Evolutionary conservation across 441 rosid genomes (phyloP), one percentile per base, ranked within the genome.

Genomic region (Manihot esculenta): DNA sequence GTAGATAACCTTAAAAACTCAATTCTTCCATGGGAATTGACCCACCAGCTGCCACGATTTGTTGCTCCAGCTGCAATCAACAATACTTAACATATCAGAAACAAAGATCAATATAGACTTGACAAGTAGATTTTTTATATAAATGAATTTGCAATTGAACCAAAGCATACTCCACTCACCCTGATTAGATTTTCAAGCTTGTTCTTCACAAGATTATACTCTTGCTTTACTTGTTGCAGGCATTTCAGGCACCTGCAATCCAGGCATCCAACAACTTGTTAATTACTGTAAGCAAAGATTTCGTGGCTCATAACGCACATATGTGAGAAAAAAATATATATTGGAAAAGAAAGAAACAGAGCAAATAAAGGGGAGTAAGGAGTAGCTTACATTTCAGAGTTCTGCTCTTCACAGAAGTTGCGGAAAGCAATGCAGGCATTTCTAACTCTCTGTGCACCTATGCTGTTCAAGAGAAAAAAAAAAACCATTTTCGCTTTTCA

Each of bases 21-120:
- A 82, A 71, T 65, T 86, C 89, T 57, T 85, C 76, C 61, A 72
- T 62, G 1, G 96, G 92, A 78, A 88, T 74, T 48, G 92, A 74
- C 76, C 97, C 96, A 51, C 99, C 97, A 68, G 92, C 93, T 15
- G 94, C 93, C 80, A 87, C 85, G 66, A 94, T 85, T 77, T 94
- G 96, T 74, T 88, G 94, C 89, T 94, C 97, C 83, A 92, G 68
- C 99, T 94, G 87, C 80, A 71, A 50, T 56, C 38, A 74, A n/a
- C 42, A 73, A 51, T 5, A n/a, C 21, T 71, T 45, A 13, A 48
- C 48, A 57, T 69, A n/a, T 60, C 13, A 35, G 48, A 3, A 68
- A 49, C 38, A 48, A 17, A 26, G 49, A 61, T 54, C 20, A 38
- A 41, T 3, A 45, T 9, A 23, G 51, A 51, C 54, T 70, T 23